Base-by-base conservation (phyloP, 192 early-diverging fungal species). In the Backusella circina region DNA sequence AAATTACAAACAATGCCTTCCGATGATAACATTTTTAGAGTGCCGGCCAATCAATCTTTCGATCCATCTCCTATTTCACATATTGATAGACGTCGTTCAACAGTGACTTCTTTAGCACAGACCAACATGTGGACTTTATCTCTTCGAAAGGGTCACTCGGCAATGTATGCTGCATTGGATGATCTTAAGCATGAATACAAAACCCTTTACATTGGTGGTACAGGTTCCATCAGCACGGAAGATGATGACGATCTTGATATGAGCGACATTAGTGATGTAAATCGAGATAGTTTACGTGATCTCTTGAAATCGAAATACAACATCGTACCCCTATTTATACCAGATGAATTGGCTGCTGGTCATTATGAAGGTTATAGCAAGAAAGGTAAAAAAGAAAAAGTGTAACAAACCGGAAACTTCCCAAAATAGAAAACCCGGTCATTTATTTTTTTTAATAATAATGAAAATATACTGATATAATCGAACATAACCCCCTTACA, bases 291-390 rank as follows among this genome's bases (percentile, higher is more conserved):
- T 28, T 81, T 98, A 44, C 74, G 76, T 37, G 74, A 85, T 64
- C 80, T 86, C 38, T 81, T 95, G 28, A 85, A 80, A 75, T 67
- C 80, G 33, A 79, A 86, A 50, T 79, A 90, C 26, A 87, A 86
- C 30, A 87, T 90, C 44, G 87, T 93, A 13, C 94, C 96, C 2
- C 93, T 98, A 28, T 91, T 95, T 75, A 74, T 98, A 37, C 88
- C 92, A 70, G 89, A 93, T 21, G 78, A 85, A 28, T 85, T 83
- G 31, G 91, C 94, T 30, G 75, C 85, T 61, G 92, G 89, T 47
- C 96, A 98, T 82, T 99, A 99, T 78, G 98, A 98, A 70, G 98
- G 98, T 0, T 99, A 97, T 82, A 97, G 97, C 86, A 99, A 99
- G 86, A 86, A 88, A 69, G 91, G 94, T 94, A 84, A 72, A 67